Conservation (phyloP, 257 asterid species). For the Craterostigma plantagineum region DNA sequence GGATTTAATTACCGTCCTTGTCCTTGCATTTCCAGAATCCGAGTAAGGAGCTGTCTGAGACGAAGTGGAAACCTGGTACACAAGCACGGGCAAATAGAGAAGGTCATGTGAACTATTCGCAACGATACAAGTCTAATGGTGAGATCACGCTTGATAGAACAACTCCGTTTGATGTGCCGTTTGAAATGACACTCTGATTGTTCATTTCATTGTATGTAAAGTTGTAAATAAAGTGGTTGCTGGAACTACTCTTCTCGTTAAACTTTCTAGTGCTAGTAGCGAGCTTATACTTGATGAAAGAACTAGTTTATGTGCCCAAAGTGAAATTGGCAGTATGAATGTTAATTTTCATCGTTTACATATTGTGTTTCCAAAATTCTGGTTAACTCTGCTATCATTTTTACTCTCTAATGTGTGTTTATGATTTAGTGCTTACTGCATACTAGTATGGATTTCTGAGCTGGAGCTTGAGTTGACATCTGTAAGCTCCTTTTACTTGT, state of each 20-base stretch:
- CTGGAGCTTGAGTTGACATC: not conserved
- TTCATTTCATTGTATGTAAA: not conserved
- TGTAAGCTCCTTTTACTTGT: not conserved
- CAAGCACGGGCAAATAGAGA: slow-evolving; percentile 32
- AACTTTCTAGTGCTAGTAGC: not conserved
- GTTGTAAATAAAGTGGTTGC: not conserved
- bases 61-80: slow-evolving; percentile 29
- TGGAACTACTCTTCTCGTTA: not conserved
- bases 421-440: too few relatives aligned
- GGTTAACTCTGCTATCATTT: too few relatives aligned
- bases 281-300: too few relatives aligned
- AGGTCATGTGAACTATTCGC: slow-evolving; percentile 23
- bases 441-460: not conserved
- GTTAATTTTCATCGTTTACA: too few relatives aligned
- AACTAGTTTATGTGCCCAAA: too few relatives aligned
- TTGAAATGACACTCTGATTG: not conserved
- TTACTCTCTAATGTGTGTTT: too few relatives aligned
- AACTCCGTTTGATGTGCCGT: not conserved
- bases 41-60: slow-evolving; percentile 32
- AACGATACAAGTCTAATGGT: slow-evolving; percentile 32
- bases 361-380: too few relatives aligned
- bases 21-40: slow-evolving; percentile 19
- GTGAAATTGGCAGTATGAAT: too few relatives aligned
- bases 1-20: not conserved
- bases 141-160: slow-evolving; percentile 9